Base-by-base conservation (phyloP, 2,329 filamentous ascomycete genomes). In the Colletotrichum acutatum region DNA sequence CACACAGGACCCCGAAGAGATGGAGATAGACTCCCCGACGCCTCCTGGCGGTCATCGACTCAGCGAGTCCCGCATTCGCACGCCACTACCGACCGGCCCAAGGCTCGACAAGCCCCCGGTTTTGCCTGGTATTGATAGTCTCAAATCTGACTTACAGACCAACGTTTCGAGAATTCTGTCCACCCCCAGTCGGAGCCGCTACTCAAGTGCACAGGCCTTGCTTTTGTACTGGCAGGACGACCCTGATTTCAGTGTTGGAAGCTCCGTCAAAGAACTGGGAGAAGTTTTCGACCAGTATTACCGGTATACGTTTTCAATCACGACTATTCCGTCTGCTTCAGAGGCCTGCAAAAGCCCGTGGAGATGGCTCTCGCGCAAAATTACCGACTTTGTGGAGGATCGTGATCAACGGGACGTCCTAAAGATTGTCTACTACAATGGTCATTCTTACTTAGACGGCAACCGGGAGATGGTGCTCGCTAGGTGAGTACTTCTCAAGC, bases 341-440 rank as follows among this genome's bases (percentile, higher is more conserved):
- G 87, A 87, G 60, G 83, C 81, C 69, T 84, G 83, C 75, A 84
- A 84, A 75, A 88, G 83, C 78, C 84, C 88, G 4, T 88, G 84
- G 83, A 83, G 87, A 71, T 90, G 88, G 88, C 82, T 90, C 57
- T 85, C 86, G 4, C 82, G 85, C 19, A 84, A 84, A 58, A 84
- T 90, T 30, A 86, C 84, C 71, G 83, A 86, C 53, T 90, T 90
- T 78, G 83, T 87, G 59, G 87, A 88, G 68, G 84, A 86, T 30
- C 83, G 84, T 52, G 88, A 90, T 74, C 84, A 86, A 64, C 86
- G 89, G 53, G 88, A 90, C 75, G 85, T 88, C 24, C 78, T 91
- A 68, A 90, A 90, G 76, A 86, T 91, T 68, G 84, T 91, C 59
- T 90, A 89, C 77, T 91, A 91, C 76, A 86, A 84, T 16, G 89